Evolutionary conservation across 164 flowering plant genomes (phyloP).

Genomic region (Nymphaea colorata): DNA sequence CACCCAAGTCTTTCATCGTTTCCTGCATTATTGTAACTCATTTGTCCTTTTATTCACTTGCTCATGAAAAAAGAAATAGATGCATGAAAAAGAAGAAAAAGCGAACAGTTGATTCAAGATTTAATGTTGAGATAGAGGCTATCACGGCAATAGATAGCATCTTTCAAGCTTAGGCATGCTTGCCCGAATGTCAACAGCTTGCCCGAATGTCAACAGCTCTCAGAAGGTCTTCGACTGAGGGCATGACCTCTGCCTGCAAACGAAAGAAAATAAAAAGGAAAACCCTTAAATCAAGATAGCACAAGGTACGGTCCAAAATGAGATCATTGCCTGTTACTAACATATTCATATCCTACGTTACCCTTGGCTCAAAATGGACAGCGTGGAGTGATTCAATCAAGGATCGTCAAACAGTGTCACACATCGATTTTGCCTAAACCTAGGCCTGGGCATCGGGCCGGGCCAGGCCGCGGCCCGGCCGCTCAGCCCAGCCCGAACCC

Average conservation of each 20-base stretch:
- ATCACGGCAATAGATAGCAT: too few species aligned
- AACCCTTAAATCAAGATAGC: neutral
- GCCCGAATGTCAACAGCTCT: conserved; percentile 77
- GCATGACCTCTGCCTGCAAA: conserved; percentile 77
- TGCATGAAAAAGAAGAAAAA: neutral
- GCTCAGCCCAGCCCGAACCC: too few species aligned
- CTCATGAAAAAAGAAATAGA: too few species aligned
- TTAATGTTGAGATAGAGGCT: too few species aligned
- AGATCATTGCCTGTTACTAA: neutral
- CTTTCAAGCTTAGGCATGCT: neutral
- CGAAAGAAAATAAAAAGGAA: neutral
- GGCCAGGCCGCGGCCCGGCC: too few species aligned
- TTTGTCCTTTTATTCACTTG: too few species aligned
- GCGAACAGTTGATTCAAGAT: neutral
- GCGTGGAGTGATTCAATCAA: conserved; percentile 64
- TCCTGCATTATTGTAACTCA: too few species aligned
- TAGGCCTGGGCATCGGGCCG: too few species aligned
- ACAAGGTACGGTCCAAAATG: neutral
- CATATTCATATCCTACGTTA: conserved; percentile 7
- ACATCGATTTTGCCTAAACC: conserved; percentile 70
- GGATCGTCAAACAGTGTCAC: conserved; percentile 73
- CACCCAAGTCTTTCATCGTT: too few species aligned
- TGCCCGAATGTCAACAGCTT: conserved; percentile 75
- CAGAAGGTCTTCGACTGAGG: conserved; percentile 66
- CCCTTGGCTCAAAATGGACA: conserved; percentile 84